Conservation (phyloP, 495 filamentous ascomycete genomes). For the Talaromyces wortmannii region DNA sequence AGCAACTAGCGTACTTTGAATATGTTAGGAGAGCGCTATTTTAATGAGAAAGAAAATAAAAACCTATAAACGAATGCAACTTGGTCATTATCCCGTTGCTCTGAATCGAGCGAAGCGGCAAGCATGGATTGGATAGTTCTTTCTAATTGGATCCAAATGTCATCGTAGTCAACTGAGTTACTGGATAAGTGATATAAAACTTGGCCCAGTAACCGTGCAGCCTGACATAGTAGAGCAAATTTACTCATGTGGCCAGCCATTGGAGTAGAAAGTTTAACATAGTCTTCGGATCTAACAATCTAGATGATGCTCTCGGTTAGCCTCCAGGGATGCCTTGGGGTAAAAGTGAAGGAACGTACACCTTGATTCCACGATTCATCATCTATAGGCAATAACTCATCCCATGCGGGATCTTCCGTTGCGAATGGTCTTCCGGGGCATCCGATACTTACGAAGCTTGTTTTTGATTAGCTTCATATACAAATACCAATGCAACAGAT, state of each 20-base stretch:
- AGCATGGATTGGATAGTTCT: slow-evolving; percentile 25
- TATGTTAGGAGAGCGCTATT: slow-evolving; percentile 2
- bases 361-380: slow-evolving; percentile 33
- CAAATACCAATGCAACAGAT: too few species aligned
- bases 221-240: slow-evolving; percentile 37
- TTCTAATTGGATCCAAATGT: slow-evolving; percentile 19
- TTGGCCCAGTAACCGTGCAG: slow-evolving; percentile 29
- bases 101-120: slow-evolving; percentile 17
- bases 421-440: slow-evolving; percentile 31
- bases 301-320: neutral
- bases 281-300: slow-evolving; percentile 7
- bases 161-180: slow-evolving; percentile 5
- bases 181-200: slow-evolving; percentile 22
- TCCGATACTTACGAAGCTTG: slow-evolving; percentile 34
- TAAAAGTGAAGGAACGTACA: slow-evolving; percentile 8
- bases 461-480: neutral
- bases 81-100: slow-evolving; percentile 13
- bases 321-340: too few species aligned
- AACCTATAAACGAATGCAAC: slow-evolving; percentile 17
- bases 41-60: slow-evolving; percentile 1
- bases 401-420: slow-evolving; percentile 30
- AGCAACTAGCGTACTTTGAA: slow-evolving; percentile 16
- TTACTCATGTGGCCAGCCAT: slow-evolving; percentile 14
- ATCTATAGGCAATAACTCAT: slow-evolving; percentile 32
- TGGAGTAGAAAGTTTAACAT: slow-evolving; percentile 11